Evolutionary conservation across 805 yeast genomes (phyloP), one percentile per base, ranked within the genome.

Genomic region (Isabelozyma heimii): DNA sequence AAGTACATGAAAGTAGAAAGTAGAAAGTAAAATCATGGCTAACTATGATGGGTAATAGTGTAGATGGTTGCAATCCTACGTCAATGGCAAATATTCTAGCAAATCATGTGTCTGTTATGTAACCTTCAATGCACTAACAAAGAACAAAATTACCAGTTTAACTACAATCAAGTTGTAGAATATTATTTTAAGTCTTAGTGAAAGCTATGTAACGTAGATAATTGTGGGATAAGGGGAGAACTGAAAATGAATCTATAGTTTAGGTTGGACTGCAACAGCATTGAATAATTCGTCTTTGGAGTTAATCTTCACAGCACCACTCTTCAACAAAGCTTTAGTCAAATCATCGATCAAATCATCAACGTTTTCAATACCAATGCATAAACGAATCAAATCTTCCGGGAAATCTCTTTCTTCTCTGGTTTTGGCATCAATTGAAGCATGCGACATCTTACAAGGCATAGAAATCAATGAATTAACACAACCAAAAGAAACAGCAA

Each of bases 361-460:
- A 38, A 79, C 72, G 63, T 85, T 83, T 65, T 91, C 98, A 52
- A 91, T 91, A 50, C 98, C 98, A 45, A 91, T 85, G 65, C 97
- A 91, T 48, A 91, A 77, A 60, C 98, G 79, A 57, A 91, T 83
- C 61, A 91, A 76, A 64, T 92, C 97, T 67, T 91, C 97, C 2
- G 97, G 97, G 70, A 91, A 84, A 42, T 84, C 90, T 65, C 98
- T 83, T 66, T 87, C 95, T 44, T 84, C 84, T 67, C 97, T 83
- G 3, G 89, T 84, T 61, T 88, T 82, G 24, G 91, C 86, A 58
- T 91, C 97, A 53, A 91, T 91, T 2, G 97, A 86, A n/a, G 97
- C 97, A 63, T 91, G 98, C 6, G 97, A 89, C 97, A 91, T 91
- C 67, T 82, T 81, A 67, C 97, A 89, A 13, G 98, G 98, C 84